Evolutionary conservation across 2,329 filamentous ascomycete species (phyloP), one percentile per base, ranked within the genome.

Genomic region (Bipolaris sorokiniana): DNA sequence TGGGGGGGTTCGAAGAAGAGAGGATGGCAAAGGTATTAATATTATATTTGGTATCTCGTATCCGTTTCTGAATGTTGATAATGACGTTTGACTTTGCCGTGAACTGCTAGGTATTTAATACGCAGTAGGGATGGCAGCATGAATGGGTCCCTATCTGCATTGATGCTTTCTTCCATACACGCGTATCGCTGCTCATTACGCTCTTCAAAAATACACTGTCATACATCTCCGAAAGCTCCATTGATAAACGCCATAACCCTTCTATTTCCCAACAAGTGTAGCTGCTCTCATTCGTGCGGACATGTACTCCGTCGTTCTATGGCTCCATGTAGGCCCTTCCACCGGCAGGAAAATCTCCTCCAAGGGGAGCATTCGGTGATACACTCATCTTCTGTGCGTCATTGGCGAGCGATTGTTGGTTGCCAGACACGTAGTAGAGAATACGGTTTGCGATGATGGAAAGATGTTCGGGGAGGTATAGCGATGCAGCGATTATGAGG

Each of bases 391-490:
- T 66, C 26, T 51, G 66, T 31, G 57, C 61, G 46, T 42, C 63
- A 22, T 58, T 47, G 11, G 63, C 58, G 1, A 70, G 65, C 7
- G 62, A 64, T 41, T 67, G 61, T 67, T 86, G 84, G 73, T 97
- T 92, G 66, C 95, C 95, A 64, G 89, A 88, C 77, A 92, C 91
- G 83, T 99, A 99, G 83, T 97, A 99, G 86, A 91, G 96, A 51
- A 92, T 88, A 74, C 94, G 90, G 74, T 88, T 87, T 72, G 89
- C 86, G 69, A 99, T 88, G 74, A 91, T 89, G 70, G 86, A 84
- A 70, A 98, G 81, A 80, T 98, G 94, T 72, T 96, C 90, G 10
- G 95, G 95, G 16, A 99, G 90, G 82, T 99, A 99, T 64, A 98
- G 87, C 63, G 91, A 89, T 51, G 88, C 88, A 66, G 92, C 95